Percentiles rank a stretch among this genome's conserved stretches.
Evolutionary conservation across 768 basidiomycete genomes (phyloP).

Genomic region (Gelatoporia subvermispora): DNA sequence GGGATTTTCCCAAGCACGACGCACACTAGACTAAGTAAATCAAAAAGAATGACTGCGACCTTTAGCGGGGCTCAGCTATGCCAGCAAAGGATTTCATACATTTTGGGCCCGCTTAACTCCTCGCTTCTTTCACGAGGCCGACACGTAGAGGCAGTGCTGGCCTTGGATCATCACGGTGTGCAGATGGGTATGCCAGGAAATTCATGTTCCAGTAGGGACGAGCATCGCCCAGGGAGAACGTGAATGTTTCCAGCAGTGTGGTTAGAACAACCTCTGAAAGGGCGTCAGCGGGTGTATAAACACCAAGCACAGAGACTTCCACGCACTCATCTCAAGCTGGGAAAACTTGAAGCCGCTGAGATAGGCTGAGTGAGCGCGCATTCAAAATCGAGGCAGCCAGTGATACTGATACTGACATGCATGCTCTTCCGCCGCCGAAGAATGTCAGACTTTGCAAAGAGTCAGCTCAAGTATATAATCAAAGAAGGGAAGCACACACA

Average conservation of each 20-base stretch:
- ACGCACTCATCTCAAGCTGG: conserved; percentile 18
- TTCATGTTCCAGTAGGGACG: no score
- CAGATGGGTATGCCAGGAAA: no score
- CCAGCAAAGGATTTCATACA: no score
- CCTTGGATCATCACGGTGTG: no score
- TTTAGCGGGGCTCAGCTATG: no score
- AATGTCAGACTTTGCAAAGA: conserved; percentile 16
- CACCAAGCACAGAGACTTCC: neutral
- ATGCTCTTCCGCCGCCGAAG: conserved; percentile 15
- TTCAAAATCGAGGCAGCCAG: neutral
- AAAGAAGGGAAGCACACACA: conserved; percentile 6
- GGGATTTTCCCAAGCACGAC: no score
- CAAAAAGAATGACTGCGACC: no score
- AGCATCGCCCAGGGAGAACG: conserved; percentile 1
- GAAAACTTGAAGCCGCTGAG: conserved; percentile 20
- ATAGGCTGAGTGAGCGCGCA: neutral
- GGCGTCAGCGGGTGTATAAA: neutral
- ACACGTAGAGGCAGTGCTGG: no score
- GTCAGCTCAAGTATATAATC: neutral
- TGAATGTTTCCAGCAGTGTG: conserved; percentile 10
- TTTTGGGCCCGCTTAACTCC: no score
- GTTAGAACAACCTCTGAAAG: conserved; percentile 10
- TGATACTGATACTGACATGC: conserved; percentile 12
- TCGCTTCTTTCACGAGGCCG: no score
- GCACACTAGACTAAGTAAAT: no score